Conservation (phyloP, 108 stramenopile species). For the Mayamaea pseudoterrestris region DNA sequence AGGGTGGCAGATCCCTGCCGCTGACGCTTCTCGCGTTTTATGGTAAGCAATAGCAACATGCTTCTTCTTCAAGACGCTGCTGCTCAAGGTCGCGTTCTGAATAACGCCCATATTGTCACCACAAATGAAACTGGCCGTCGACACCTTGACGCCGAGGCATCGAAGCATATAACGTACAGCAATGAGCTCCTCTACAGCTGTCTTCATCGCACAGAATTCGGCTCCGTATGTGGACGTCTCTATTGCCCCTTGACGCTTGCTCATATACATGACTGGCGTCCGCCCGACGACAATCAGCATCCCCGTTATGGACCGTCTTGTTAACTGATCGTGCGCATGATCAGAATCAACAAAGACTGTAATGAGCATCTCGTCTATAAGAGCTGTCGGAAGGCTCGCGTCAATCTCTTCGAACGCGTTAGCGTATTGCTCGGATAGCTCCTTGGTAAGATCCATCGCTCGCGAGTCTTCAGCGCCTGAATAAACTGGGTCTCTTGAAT, state of each 20-base stretch:
- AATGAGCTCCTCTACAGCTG: conserved; percentile 8
- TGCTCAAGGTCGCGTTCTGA: conserved; percentile 14
- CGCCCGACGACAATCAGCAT: conserved; percentile 12
- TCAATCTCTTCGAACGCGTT: conserved; percentile 12
- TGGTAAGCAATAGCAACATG: conserved; percentile 32
- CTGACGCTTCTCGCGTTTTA: conserved; percentile 22
- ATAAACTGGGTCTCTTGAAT: not conserved
- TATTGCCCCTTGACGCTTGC: conserved; percentile 6
- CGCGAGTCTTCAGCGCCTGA: not conserved
- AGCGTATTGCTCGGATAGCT: conserved; percentile 9
- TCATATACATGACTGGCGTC: conserved; percentile 13
- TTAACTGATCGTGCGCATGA: conserved; percentile 10
- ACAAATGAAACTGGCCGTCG: conserved; percentile 12
- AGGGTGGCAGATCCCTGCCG: conserved; percentile 5
- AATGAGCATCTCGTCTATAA: conserved; percentile 6
- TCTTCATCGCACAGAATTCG: conserved; percentile 8
- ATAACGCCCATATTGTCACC: conserved; percentile 35
- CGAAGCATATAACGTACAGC: conserved; percentile 22
- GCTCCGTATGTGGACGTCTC: conserved; percentile 12
- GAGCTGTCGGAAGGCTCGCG: conserved; percentile 18
- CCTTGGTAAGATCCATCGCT: conserved; percentile 15
- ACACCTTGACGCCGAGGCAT: conserved; percentile 38
- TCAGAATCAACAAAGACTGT: conserved; percentile 21
- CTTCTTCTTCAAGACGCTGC: conserved; percentile 33
- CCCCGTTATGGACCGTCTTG: conserved; percentile 13